phyloP scores from a whole-genome alignment of 495 filamentous ascomycete genomes.

The Talaromyces borbonicus region DNA sequence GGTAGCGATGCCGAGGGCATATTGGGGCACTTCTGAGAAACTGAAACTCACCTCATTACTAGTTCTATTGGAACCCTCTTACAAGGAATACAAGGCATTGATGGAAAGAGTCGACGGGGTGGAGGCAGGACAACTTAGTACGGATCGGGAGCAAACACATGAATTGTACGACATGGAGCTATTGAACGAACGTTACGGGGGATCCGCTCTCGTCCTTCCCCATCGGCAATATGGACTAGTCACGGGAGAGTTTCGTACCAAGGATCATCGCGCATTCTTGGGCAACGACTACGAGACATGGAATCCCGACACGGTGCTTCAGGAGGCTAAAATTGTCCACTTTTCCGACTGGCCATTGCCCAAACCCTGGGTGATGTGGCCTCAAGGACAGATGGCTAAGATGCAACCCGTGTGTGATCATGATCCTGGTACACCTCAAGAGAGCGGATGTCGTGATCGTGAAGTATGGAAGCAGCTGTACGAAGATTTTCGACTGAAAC shows the following conservation, averaged over 20 bases:
- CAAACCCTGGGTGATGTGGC: constrained; percentile 66
- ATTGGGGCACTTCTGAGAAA: constrained; percentile 52
- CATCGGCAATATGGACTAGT: constrained; percentile 64
- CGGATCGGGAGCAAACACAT: constrained; percentile 14
- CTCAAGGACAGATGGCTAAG: constrained; percentile 40
- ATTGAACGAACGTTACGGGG: constrained; percentile 57
- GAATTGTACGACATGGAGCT: constrained; percentile 60
- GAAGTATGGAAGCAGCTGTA: constrained; percentile 65
- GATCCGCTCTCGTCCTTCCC: constrained; percentile 61
- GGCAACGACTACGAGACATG: constrained; percentile 54
- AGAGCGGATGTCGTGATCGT: constrained; percentile 50
- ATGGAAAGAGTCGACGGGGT: constrained; percentile 27
- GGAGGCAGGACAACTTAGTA: constrained; percentile 27
- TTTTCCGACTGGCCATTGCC: constrained; percentile 76
- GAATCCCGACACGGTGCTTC: constrained; percentile 53
- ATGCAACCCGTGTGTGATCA: constrained; percentile 53
- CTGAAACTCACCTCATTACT: constrained; percentile 51
- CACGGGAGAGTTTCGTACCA: constrained; percentile 57
- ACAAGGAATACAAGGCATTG: constrained; percentile 41
- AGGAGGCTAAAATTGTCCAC: constrained; percentile 67
- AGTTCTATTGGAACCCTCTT: constrained; percentile 55
- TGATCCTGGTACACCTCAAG: constrained; percentile 28
- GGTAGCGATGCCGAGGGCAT: constrained; percentile 59
- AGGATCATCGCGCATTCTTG: constrained; percentile 51
- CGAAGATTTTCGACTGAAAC: constrained; percentile 51